Conservation (phyloP, 441 rosid species). For the Bocquillonia castaneifolia region DNA sequence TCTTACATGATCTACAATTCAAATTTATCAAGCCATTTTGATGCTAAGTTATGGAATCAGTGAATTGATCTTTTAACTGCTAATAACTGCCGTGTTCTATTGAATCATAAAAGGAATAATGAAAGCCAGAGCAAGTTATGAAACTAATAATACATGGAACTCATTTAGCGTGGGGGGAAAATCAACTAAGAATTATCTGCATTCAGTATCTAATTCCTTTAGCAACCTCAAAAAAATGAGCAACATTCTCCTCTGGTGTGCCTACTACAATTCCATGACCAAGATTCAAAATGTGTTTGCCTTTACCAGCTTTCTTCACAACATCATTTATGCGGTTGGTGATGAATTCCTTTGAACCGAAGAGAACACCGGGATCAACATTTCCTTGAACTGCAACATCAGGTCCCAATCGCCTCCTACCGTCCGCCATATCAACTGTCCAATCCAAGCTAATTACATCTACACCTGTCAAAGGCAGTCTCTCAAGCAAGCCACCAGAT, state of each 20-base stretch:
- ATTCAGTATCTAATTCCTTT: constrained; percentile 65
- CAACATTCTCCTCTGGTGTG: constrained; percentile 91
- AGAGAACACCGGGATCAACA: constrained; percentile 84
- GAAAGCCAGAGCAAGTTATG: background rate
- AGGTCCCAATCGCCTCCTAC: constrained; percentile 69
- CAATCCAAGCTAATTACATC: constrained; percentile 98
- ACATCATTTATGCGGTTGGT: constrained; percentile 76
- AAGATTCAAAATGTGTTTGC: constrained; percentile 81
- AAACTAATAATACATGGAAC: constrained; percentile 17
- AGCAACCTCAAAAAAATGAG: constrained; percentile 88
- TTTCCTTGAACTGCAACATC: constrained; percentile 87
- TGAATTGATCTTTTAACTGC: no score
- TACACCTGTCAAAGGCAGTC: constrained; percentile 73
- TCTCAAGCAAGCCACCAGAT: constrained; percentile 88
- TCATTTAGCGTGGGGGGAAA: background rate
- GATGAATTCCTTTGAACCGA: constrained; percentile 82
- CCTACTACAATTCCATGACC: constrained; percentile 97
- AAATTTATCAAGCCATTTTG: background rate
- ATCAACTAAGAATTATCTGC: background rate
- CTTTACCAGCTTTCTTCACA: constrained; percentile 80
- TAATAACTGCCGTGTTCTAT: background rate
- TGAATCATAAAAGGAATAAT: background rate
- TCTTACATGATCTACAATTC: background rate
- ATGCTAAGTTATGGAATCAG: no score
- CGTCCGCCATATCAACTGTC: constrained; percentile 98